A percentile compares a stretch with the other conserved stretches of the same genome.
phyloP scores from a whole-genome alignment of 805 yeast species.

The Yarrowia hollandica region DNA sequence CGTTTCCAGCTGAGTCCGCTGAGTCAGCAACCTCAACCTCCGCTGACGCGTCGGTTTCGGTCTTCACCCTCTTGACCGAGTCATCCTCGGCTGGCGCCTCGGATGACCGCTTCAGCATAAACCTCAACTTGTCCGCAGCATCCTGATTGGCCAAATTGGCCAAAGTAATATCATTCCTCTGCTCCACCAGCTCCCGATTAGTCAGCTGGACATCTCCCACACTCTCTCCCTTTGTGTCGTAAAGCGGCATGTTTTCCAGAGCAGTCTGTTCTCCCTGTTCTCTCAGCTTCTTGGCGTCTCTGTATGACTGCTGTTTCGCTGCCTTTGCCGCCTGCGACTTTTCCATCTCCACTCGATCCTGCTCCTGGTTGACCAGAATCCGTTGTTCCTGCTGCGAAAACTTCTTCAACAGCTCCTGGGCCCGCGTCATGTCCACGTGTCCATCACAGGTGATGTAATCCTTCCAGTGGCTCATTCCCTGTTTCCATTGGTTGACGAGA shows the following conservation, averaged over 20 bases:
- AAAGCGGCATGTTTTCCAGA: constrained; percentile 69
- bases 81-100: constrained; percentile 33
- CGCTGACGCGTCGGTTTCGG: not conserved
- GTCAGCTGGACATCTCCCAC: constrained; percentile 67
- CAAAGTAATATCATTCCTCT: constrained; percentile 59
- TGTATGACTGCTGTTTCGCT: not conserved
- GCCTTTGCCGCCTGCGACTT: not conserved
- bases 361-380: constrained; percentile 65
- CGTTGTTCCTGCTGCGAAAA: constrained; percentile 74
- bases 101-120: constrained; percentile 34
- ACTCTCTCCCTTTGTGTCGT: constrained; percentile 70
- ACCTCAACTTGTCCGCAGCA: constrained; percentile 63
- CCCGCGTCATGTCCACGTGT: constrained; percentile 67
- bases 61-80: constrained; percentile 38
- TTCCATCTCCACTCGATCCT: constrained; percentile 13
- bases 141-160: constrained; percentile 71
- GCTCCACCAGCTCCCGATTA: constrained; percentile 68
- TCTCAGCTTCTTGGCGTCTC: constrained; percentile 52
- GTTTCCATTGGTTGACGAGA: constrained; percentile 81
- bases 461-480: constrained; percentile 60
- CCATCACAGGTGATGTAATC: constrained; percentile 93
- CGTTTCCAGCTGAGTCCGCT: no score
- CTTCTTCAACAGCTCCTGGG: constrained; percentile 64
- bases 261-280: constrained; percentile 76
- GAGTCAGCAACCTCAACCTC: no score